A percentile compares a stretch with the other conserved stretches of the same genome.
Conservation (phyloP, 2,329 filamentous ascomycete species). For the Chalaropsis thielavioides region DNA sequence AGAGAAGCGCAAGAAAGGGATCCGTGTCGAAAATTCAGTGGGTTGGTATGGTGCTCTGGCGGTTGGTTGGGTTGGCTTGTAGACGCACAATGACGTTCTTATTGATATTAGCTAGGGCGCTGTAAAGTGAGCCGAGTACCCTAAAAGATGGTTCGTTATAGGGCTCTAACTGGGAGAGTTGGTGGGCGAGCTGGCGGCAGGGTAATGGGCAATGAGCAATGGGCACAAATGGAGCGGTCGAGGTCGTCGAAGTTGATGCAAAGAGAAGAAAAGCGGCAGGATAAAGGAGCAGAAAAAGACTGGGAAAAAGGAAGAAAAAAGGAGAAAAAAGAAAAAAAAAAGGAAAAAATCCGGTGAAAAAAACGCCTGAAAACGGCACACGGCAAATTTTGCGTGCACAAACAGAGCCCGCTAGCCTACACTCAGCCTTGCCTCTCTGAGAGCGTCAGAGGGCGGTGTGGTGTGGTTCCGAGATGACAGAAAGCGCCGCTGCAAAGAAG, state of each 20-base stretch:
- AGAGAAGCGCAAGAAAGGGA: background rate
- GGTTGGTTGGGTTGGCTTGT: too few species aligned
- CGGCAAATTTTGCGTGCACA: background rate
- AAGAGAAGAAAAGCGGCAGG: too few species aligned
- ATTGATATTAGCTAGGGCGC: too few species aligned
- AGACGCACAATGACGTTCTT: too few species aligned
- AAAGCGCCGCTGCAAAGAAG: too few species aligned
- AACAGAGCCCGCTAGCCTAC: background rate
- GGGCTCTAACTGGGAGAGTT: background rate
- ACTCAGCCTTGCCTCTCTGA: background rate
- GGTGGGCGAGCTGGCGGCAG: background rate
- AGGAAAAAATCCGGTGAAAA: background rate
- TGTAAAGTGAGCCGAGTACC: background rate
- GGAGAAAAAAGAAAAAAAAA: background rate
- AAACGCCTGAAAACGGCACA: background rate
- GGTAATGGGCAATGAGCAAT: too few species aligned
- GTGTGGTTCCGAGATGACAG: background rate
- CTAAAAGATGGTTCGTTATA: too few species aligned
- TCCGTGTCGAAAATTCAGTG: too few species aligned
- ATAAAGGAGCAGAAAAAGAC: too few species aligned
- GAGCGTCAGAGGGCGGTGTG: background rate
- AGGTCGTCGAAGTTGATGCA: too few species aligned
- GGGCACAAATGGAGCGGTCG: background rate
- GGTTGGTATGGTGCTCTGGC: too few species aligned
- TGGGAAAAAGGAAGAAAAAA: background rate